Evolutionary conservation across 768 basidiomycete genomes (phyloP).

Genomic region (Boletus rex-veris): DNA sequence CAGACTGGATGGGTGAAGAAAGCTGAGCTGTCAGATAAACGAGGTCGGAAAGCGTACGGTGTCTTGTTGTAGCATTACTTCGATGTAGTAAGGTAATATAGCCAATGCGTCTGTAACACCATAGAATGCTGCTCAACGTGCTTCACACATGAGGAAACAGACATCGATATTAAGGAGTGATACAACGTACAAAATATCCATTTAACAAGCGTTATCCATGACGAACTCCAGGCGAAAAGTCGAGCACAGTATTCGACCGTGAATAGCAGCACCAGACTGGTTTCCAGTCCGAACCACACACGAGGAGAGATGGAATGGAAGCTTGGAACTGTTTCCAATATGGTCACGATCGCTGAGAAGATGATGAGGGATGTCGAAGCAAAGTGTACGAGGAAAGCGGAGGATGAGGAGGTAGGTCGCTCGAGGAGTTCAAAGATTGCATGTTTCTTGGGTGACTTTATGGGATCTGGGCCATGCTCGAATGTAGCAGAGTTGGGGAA

Average conservation of each 20-base stretch:
- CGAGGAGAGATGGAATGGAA: conserved; percentile 66
- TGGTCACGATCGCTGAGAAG: conserved; percentile 69
- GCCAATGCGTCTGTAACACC: conserved; percentile 83
- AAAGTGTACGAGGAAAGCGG: conserved; percentile 76
- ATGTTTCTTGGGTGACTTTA: conserved; percentile 53
- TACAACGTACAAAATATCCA: conserved; percentile 64
- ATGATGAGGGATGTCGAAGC: conserved; percentile 69
- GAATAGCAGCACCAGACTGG: conserved; percentile 77
- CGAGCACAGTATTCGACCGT: conserved; percentile 80
- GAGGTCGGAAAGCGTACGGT: conserved; percentile 51
- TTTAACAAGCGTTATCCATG: conserved; percentile 54
- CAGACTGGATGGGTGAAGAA: conserved; percentile 47
- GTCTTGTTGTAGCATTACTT: conserved; percentile 79
- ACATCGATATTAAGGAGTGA: background rate
- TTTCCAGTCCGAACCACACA: conserved; percentile 87
- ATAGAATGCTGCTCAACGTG: conserved; percentile 58
- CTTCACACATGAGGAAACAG: background rate
- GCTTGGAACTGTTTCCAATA: conserved; percentile 75
- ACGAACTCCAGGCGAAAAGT: conserved; percentile 70
- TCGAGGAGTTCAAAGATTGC: conserved; percentile 71
- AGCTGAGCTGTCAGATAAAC: background rate
- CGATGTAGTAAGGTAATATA: conserved; percentile 87
- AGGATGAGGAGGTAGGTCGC: conserved; percentile 68
- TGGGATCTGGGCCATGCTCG: conserved; percentile 30
- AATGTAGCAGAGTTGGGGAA: conserved; percentile 37